phyloP scores from a whole-genome alignment of 1,139 yeast species.

The Pichia sp. region DNA sequence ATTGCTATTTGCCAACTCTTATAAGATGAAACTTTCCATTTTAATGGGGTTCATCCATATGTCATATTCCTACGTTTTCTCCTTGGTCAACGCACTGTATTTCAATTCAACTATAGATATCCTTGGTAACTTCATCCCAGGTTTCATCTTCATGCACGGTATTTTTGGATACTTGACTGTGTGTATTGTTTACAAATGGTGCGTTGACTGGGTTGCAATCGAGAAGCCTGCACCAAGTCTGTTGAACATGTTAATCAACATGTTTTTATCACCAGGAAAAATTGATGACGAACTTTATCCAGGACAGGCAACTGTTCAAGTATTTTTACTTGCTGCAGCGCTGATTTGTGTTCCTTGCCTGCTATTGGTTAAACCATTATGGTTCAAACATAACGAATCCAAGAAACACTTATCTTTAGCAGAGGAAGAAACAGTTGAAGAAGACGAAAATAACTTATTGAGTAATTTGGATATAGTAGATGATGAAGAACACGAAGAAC shows the following conservation, averaged over 20 bases:
- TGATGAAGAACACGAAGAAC: slow-evolving; percentile 48
- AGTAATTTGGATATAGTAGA: slow-evolving; percentile 25
- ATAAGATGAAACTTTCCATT: slow-evolving; percentile 74
- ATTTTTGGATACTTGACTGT: slow-evolving; percentile 71
- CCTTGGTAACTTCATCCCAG: slow-evolving; percentile 72
- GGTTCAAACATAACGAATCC: slow-evolving; percentile 26
- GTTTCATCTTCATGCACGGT: slow-evolving; percentile 73
- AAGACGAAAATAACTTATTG: slow-evolving; percentile 26
- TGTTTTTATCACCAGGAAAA: slow-evolving; percentile 73
- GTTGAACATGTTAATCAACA: slow-evolving; percentile 71
- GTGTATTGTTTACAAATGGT: slow-evolving; percentile 73
- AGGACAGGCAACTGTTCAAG: slow-evolving; percentile 58
- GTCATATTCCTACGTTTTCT: slow-evolving; percentile 65
- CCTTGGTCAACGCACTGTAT: slow-evolving; percentile 54
- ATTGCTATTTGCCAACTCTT: slow-evolving; percentile 65
- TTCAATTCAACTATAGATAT: slow-evolving; percentile 57
- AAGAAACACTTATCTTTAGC: slow-evolving; percentile 18
- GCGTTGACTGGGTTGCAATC: slow-evolving; percentile 65
- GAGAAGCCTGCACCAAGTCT: slow-evolving; percentile 70
- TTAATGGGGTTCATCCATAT: slow-evolving; percentile 75
- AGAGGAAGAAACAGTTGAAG: slow-evolving; percentile 5
- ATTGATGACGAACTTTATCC: slow-evolving; percentile 58
- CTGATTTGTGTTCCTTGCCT: slow-evolving; percentile 73
- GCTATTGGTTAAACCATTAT: slow-evolving; percentile 58
- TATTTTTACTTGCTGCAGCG: slow-evolving; percentile 50